Evolutionary conservation across 2,329 filamentous ascomycete genomes (phyloP).

Genomic region (Knoxdaviesia capensis): DNA sequence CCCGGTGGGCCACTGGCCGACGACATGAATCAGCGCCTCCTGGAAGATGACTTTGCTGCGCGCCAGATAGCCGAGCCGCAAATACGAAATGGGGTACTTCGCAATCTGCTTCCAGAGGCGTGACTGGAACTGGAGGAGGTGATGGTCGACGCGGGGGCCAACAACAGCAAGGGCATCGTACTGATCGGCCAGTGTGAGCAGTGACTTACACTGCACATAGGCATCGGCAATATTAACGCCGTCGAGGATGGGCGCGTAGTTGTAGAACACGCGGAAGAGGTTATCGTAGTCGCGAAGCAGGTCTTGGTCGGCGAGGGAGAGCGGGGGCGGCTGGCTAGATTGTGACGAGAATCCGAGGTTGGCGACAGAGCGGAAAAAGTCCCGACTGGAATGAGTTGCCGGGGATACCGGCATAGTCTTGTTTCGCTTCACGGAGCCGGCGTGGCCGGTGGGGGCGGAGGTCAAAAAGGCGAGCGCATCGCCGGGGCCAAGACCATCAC

Average conservation of each 20-base stretch:
- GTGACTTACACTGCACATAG: constrained; percentile 82
- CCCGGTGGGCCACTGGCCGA: constrained; percentile 79
- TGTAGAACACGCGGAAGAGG: constrained; percentile 89
- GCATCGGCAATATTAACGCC: constrained; percentile 76
- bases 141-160: constrained; percentile 79
- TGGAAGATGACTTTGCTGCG: constrained; percentile 68
- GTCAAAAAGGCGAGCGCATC: too few species aligned
- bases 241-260: constrained; percentile 67
- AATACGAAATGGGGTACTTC: constrained; percentile 83
- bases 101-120: constrained; percentile 90
- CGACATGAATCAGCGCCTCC: constrained; percentile 80
- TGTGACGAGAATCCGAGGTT: constrained; percentile 23
- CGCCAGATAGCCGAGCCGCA: constrained; percentile 73
- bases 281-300: constrained; percentile 87
- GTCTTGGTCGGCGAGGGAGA: constrained; percentile 46
- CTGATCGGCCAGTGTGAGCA: constrained; percentile 77
- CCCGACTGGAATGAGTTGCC: constrained; percentile 14
- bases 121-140: constrained; percentile 77
- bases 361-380: constrained; percentile 75
- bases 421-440: constrained; percentile 4
- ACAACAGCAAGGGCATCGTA: constrained; percentile 82
- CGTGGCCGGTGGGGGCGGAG: constrained; percentile 21
- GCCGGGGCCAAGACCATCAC: too few species aligned
- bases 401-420: too few species aligned
- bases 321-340: constrained; percentile 12